Conservation (phyloP, 2,329 filamentous ascomycete species). For the Botryotinia globosa region DNA sequence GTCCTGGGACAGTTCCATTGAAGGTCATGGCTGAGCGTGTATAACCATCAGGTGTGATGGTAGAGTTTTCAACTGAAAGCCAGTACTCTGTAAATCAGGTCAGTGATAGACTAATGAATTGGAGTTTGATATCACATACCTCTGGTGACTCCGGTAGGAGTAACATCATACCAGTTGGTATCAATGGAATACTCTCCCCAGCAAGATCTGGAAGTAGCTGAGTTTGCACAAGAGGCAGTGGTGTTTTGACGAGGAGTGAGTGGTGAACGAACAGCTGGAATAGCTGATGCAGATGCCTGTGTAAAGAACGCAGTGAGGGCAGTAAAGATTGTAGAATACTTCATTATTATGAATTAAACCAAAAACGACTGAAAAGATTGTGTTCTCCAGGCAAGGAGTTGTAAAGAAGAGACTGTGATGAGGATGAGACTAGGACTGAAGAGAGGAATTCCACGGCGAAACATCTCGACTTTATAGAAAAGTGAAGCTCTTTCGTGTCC, state of each 20-base stretch:
- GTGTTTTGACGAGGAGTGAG: slow-evolving; percentile 21
- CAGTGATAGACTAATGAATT: slow-evolving; percentile 16
- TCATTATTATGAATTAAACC: slow-evolving; percentile 28
- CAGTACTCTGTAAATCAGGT: slow-evolving; percentile 29
- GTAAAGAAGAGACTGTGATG: neutral
- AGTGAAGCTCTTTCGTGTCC: neutral
- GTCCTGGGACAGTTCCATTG: slow-evolving; percentile 41
- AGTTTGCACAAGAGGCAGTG: slow-evolving; percentile 31
- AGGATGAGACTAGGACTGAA: slow-evolving; percentile 3
- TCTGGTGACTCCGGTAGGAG: slow-evolving; percentile 39
- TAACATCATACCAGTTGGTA: slow-evolving; percentile 35
- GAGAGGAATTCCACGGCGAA: slow-evolving; percentile 4
- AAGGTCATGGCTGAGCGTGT: slow-evolving; percentile 52
- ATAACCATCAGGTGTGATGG: slow-evolving; percentile 42
- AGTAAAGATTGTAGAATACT: slow-evolving; percentile 29
- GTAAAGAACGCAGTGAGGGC: slow-evolving; percentile 26
- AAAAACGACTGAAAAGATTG: neutral
- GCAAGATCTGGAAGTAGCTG: slow-evolving; percentile 36
- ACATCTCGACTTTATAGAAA: slow-evolving; percentile 2
- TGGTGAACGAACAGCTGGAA: slow-evolving; percentile 26
- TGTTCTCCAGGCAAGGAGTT: neutral
- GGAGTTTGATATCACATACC: slow-evolving; percentile 24
- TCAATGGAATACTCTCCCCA: slow-evolving; percentile 38
- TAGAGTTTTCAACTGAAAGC: slow-evolving; percentile 32
- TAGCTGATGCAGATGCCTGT: slow-evolving; percentile 28